Evolutionary conservation across 345 rosid genomes (phyloP).

Genomic region (Rhodamnia rubescens): DNA sequence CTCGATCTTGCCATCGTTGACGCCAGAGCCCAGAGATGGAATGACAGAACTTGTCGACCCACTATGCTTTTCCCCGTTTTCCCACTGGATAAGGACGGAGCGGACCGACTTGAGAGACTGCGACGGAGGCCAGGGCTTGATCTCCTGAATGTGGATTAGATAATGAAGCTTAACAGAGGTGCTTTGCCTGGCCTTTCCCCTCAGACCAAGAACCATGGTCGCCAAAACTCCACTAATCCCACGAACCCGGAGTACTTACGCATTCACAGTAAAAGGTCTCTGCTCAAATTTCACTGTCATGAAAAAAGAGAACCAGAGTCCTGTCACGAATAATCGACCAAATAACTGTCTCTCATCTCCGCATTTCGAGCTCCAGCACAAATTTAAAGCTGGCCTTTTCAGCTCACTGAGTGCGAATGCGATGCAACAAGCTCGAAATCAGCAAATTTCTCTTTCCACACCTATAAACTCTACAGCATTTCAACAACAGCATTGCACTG

Average conservation of each 20-base stretch:
- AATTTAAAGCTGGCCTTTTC: neutral
- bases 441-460: neutral
- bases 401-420: neutral
- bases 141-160: slow-evolving; percentile 58
- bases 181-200: slow-evolving; percentile 47
- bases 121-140: slow-evolving; percentile 98
- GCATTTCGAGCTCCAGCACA: neutral
- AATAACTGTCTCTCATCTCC: neutral
- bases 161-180: slow-evolving; percentile 45
- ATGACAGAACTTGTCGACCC: slow-evolving; percentile 59
- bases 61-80: slow-evolving; percentile 58
- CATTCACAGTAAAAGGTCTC: neutral
- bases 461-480: neutral
- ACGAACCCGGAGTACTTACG: neutral
- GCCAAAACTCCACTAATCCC: neutral
- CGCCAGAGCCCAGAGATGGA: slow-evolving; percentile 63
- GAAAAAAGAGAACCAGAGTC: neutral
- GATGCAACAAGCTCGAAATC: neutral
- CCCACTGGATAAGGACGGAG: slow-evolving; percentile 85
- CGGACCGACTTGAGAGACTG: slow-evolving; percentile 79
- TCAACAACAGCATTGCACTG: neutral
- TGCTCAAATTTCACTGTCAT: neutral
- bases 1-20: slow-evolving; percentile 79
- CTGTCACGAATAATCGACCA: neutral
- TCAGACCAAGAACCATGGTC: slow-evolving; percentile 61